phyloP scores from a whole-genome alignment of 805 yeast species.

The Jamesozyma piceae region DNA sequence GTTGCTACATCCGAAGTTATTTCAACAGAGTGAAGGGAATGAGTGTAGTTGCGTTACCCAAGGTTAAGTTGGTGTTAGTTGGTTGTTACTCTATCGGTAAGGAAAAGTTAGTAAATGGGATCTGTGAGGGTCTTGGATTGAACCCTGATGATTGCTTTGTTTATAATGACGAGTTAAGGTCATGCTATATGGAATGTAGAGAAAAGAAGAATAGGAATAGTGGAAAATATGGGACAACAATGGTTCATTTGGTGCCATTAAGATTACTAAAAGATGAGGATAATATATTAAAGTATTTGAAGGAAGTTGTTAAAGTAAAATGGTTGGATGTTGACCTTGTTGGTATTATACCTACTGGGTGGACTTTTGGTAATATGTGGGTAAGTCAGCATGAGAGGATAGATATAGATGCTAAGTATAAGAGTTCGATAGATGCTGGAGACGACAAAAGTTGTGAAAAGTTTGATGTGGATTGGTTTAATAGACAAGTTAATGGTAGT shows the following conservation, averaged over 20 bases:
- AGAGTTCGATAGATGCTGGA: constrained; percentile 5
- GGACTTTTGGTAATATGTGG: constrained; percentile 48
- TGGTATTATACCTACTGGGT: constrained; percentile 86
- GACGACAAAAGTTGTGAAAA: constrained; percentile 4
- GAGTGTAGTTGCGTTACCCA: constrained; percentile 1
- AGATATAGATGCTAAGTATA: constrained; percentile 11
- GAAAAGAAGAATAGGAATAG: background rate
- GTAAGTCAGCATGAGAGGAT: constrained; percentile 7
- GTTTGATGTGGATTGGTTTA: constrained; percentile 15
- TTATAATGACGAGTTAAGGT: constrained; percentile 6
- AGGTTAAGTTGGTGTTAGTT: constrained; percentile 34
- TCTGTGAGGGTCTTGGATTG: constrained; percentile 40
- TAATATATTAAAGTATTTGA: constrained; percentile 23
- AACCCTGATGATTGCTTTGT: constrained; percentile 41
- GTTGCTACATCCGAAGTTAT: constrained; percentile 37
- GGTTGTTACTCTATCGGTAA: constrained; percentile 93
- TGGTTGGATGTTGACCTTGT: constrained; percentile 34
- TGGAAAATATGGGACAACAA: background rate
- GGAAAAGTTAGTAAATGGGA: constrained; percentile 66
- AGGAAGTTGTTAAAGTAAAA: constrained; percentile 3
- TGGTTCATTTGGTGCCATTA: constrained; percentile 69
- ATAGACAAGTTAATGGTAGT: constrained; percentile 17
- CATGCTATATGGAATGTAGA: constrained; percentile 2
- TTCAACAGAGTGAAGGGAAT: background rate
- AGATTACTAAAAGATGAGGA: constrained; percentile 37